Base-by-base conservation (phyloP, 768 basidiomycete genomes). In the Calocera viscosa region DNA sequence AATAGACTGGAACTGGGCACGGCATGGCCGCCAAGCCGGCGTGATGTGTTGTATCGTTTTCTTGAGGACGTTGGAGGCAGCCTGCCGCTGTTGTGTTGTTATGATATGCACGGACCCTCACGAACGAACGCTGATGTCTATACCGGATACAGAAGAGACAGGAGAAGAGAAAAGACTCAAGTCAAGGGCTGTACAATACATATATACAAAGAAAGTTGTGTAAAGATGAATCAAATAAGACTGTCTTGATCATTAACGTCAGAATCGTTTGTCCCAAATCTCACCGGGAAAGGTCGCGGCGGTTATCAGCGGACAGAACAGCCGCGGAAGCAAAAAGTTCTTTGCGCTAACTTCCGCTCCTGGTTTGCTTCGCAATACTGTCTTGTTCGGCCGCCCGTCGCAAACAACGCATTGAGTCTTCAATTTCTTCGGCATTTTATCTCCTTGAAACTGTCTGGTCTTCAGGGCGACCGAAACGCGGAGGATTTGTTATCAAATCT, bases 1-100 rank as follows among this genome's bases (percentile, higher is more conserved):
- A 67, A 63, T 67, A 63, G 34, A 63, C 22, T 19, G 43, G 19
- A 47, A 64, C 30, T 69, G 34, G 66, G 14, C 35, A 38, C 35
- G 35, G 35, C 5, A 30, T 34, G 39, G n/a, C n/a, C 7, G 26
- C 28, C 28, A 63, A 19, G 5, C 16, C 32, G 33, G 19, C 16
- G 64, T 3, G 5, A 2, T 7, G 34, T 38, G 32, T 41, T 24
- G 35, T 41, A 39, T 38, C 63, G 26, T 16, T 32, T 60, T 60
- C 53, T 60, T 60, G 53, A 30, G 22, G 53, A 26, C 7, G 26
- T 2, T 60, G 53, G 22, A 60, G 10, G 53, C 22, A 41, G 22
- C 2, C 19, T 64, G 64, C 22, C 17, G 40, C 19, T 41, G 34
- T 41, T 64, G 34, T 38, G 35, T 38, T 38, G 64, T 64, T 64